Percentiles rank a stretch among this genome's conserved stretches.
phyloP scores from a whole-genome alignment of 495 filamentous ascomycete species.

The Entonaema liquescens region DNA sequence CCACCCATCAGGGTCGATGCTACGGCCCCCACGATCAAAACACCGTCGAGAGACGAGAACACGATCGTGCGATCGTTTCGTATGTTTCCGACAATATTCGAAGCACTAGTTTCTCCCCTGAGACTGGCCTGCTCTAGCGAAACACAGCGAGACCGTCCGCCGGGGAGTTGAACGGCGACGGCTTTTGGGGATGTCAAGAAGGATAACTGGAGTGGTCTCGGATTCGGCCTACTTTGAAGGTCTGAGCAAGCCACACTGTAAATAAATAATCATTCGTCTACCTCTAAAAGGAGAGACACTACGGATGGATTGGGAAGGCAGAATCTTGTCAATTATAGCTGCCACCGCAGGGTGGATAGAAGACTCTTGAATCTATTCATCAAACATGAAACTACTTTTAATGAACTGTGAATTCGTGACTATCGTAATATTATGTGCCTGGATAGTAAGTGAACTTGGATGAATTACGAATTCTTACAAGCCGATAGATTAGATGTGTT shows the following conservation, averaged over 20 bases:
- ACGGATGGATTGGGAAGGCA: conserved; percentile 27
- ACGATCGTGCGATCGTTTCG: conserved; percentile 45
- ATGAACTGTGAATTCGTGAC: not conserved
- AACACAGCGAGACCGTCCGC: conserved; percentile 37
- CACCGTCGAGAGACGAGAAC: conserved; percentile 5
- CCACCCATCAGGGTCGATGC: conserved; percentile 49
- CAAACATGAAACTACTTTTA: conserved; percentile 10
- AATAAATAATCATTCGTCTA: conserved; percentile 22
- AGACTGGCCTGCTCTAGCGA: conserved; percentile 33
- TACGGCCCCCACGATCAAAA: conserved; percentile 45
- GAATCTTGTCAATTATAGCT: conserved; percentile 35
- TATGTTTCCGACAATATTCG: conserved; percentile 44
- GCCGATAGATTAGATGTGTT: not conserved
- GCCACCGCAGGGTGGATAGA: conserved; percentile 47
- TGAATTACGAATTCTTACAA: not conserved
- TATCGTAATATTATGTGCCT: not conserved
- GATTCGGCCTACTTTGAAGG: conserved; percentile 17
- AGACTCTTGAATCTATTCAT: conserved; percentile 56
- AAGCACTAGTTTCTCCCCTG: conserved; percentile 16
- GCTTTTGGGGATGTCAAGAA: conserved; percentile 43
- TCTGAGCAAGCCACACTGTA: conserved; percentile 39
- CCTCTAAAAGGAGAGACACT: conserved; percentile 20
- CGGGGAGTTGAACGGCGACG: conserved; percentile 15
- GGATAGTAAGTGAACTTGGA: not conserved
- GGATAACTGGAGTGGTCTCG: conserved; percentile 29